These are phyloP conservation scores for Uronychia setigera DNA, from an alignment of 73 alveolate genomes.

Conservation along the genomic window DNA sequence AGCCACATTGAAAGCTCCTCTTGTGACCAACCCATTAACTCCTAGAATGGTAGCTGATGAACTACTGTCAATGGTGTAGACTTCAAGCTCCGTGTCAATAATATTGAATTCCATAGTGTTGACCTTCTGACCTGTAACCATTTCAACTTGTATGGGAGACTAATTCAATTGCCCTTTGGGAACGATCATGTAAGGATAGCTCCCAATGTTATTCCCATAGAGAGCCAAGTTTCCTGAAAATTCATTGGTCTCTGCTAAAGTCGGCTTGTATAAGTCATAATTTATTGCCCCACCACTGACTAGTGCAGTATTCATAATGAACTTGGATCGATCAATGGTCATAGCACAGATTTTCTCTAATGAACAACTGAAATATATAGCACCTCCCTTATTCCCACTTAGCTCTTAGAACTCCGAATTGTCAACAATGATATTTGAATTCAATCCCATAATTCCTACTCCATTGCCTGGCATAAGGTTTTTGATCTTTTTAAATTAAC, in stretches of 20 bases:
- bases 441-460: too few relatives aligned
- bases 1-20: neutral
- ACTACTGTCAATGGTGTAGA: too few relatives aligned
- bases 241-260: neutral
- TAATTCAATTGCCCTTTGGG: too few relatives aligned
- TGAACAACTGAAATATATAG: conserved; percentile 1
- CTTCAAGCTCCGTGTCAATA: too few relatives aligned
- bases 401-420: neutral
- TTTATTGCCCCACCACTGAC: conserved; percentile 4
- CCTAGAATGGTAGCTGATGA: neutral
- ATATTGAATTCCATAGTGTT: too few relatives aligned
- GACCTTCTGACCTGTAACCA: too few relatives aligned
- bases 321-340: neutral
- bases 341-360: neutral
- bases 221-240: neutral
- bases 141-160: neutral
- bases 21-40: neutral
- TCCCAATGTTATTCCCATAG: neutral
- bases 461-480: too few relatives aligned
- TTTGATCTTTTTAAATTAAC: too few relatives aligned
- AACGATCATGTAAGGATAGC: neutral
- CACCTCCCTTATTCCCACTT: neutral
- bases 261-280: neutral
- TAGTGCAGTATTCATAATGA: neutral
- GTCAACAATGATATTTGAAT: neutral